Conservation (phyloP, 75 land plant species). For the Selaginella moellendorffii region DNA sequence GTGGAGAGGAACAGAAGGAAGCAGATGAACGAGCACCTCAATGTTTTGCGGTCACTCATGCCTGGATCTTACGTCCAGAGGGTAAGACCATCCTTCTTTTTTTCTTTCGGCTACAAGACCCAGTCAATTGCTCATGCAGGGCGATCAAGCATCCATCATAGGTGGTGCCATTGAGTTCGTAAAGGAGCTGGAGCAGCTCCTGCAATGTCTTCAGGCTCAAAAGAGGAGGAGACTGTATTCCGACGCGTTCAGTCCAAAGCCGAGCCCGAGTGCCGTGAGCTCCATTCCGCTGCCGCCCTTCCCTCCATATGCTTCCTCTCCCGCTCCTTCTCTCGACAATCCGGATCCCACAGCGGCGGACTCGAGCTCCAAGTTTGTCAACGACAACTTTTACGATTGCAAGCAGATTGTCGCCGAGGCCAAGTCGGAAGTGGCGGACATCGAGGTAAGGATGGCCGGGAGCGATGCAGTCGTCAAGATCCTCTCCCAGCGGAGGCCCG, state of each 20-base stretch:
- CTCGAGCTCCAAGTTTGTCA: neutral
- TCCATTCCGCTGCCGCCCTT: neutral
- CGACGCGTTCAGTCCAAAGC: conserved; percentile 7
- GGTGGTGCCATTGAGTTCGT: conserved; percentile 9
- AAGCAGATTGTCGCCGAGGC: neutral
- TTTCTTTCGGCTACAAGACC: neutral
- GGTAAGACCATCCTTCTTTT: neutral
- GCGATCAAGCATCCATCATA: neutral
- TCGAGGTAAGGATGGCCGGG: conserved; percentile 5
- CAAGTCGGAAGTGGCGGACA: neutral
- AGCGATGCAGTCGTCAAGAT: conserved; percentile 32
- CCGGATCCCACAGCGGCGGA: neutral
- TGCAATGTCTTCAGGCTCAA: conserved; percentile 5
- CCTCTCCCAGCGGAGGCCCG: conserved; percentile 25
- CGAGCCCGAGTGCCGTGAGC: neutral
- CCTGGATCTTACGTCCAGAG: conserved; percentile 9
- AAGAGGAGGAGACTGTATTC: conserved; percentile 1
- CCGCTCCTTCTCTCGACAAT: too few relatives aligned
- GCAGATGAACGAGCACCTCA: conserved; percentile 10
- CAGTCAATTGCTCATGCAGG: neutral
- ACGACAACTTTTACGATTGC: neutral
- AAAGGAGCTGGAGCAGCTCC: conserved; percentile 8
- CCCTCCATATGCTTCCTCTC: neutral
- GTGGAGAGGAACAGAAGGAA: conserved; percentile 2
- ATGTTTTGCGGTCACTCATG: conserved; percentile 5